Evolutionary conservation across 1,284 basidiomycete genomes (phyloP), one percentile per base, ranked within the genome.

Genomic region (Cystobasidiaceae sp.): DNA sequence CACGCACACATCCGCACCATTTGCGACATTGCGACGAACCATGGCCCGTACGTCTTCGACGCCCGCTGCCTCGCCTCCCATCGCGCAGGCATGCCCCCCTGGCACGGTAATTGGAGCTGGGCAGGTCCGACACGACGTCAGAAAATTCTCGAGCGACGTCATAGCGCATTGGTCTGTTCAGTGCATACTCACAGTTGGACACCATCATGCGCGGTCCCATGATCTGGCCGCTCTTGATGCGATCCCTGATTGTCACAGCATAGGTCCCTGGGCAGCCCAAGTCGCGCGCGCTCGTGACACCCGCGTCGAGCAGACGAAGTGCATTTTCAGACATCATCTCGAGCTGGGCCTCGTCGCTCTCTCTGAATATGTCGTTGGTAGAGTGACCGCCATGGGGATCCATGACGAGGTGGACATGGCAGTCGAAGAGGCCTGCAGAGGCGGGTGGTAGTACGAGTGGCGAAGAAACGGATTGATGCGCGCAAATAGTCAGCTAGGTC

Each of bases 281-380:
- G 30, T 59, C 56, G 43, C 56, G 27, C 23, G 56, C 56, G 17
- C 43, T 59, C 9, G 56, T 59, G 17, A 59, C 56, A 23, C 56
- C 56, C 28, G 56, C 56, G 17, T 59, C 56, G 33, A 59, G 56
- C 56, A 59, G 43, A 32, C 45, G 43, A 25, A 59, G 56, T 30
- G 34, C 30, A 30, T 59, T 59, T 21, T 33, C 15, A 9, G 56
- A 30, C 56, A 59, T 59, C 11, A 59, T 27, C 15, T 27, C 25
- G 8, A 48, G 34, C 28, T 59, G 39, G 17, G 39, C 43, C 11
- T 32, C 56, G 17, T 59, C 56, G 0, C 17, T 23, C 9, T 19
- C 44, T 15, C 23, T 23, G 25, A 59, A 32, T n/a, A 59, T 28
- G 19, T 59, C 56, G 23, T 33, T 28, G 28, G 56, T 49, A 19